Percentiles rank a stretch among this genome's conserved stretches.
phyloP scores from a whole-genome alignment of 305 asterid species.

The Ilex paraguariensis region DNA sequence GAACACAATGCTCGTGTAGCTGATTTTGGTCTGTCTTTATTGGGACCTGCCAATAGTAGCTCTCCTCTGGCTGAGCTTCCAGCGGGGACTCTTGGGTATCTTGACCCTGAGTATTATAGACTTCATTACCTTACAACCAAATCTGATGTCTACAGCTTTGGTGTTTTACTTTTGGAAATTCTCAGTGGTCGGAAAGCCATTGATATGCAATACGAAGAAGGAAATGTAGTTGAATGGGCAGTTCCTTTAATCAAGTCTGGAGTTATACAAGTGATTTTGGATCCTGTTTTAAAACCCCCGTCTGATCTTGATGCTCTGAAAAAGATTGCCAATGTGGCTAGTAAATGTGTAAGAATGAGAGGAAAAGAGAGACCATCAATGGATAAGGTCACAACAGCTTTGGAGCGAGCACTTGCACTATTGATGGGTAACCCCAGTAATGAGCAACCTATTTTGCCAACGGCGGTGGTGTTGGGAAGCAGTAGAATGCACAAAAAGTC shows the following conservation, averaged over 20 bases:
- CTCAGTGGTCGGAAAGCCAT: conserved; percentile 71
- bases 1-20: conserved; percentile 85
- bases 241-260: conserved; percentile 67
- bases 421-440: conserved; percentile 83
- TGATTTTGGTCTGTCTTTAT: conserved; percentile 70
- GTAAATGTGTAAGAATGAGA: conserved; percentile 79
- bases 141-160: conserved; percentile 80
- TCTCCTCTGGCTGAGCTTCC: conserved; percentile 80
- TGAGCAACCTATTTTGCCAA: conserved; percentile 84
- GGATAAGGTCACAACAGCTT: conserved; percentile 74
- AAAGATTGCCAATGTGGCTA: conserved; percentile 58
- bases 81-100: conserved; percentile 76
- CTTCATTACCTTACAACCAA: conserved; percentile 77
- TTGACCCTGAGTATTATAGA: conserved; percentile 76
- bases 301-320: conserved; percentile 54
- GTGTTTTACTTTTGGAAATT: conserved; percentile 71
- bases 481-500: conserved; percentile 81
- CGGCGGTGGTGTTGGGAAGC: conserved; percentile 81
- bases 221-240: conserved; percentile 81
- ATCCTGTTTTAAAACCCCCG: conserved; percentile 54
- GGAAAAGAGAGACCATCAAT: conserved; percentile 89
- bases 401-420: conserved; percentile 72
- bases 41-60: conserved; percentile 71
- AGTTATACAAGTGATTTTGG: conserved; percentile 46
- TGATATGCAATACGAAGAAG: conserved; percentile 75